Conservation (phyloP, 73 alveolate species). For the Stentor roeselii region DNA sequence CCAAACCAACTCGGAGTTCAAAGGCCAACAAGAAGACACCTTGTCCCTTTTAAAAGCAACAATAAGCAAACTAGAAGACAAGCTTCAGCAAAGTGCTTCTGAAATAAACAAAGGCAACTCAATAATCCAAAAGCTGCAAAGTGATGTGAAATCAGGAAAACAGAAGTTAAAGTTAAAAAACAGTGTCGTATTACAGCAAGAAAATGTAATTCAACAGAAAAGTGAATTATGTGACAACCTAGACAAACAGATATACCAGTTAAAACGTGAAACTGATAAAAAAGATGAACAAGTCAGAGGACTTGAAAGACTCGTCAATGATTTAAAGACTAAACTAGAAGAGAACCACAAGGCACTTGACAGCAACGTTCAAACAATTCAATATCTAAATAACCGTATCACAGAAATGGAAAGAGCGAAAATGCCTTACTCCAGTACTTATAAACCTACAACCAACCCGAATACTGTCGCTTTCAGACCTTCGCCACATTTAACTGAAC, state of each 20-base stretch:
- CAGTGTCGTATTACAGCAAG: constrained; percentile 45
- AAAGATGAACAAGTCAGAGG: constrained; percentile 34
- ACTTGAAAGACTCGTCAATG: background rate
- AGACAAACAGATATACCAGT: constrained; percentile 23
- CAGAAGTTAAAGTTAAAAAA: constrained; percentile 29
- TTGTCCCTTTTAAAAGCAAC: constrained; percentile 37
- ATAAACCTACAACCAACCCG: constrained; percentile 4
- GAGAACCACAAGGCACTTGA: constrained; percentile 27
- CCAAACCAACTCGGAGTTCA: constrained; percentile 30
- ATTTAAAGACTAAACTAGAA: constrained; percentile 38
- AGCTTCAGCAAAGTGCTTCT: constrained; percentile 23
- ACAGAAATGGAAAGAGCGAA: constrained; percentile 20
- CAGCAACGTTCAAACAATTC: constrained; percentile 26
- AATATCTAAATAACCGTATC: constrained; percentile 30
- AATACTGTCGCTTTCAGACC: background rate
- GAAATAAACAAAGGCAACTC: constrained; percentile 39
- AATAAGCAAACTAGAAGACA: constrained; percentile 38
- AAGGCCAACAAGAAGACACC: constrained; percentile 39
- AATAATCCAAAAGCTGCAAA: constrained; percentile 28
- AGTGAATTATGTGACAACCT: constrained; percentile 31
- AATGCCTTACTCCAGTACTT: background rate
- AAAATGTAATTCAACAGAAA: constrained; percentile 35
- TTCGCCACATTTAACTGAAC: background rate
- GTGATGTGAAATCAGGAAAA: constrained; percentile 33
- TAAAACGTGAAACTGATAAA: constrained; percentile 38